phyloP scores from a whole-genome alignment of 2,329 filamentous ascomycete genomes.

The Aspergillus aculeatus region DNA sequence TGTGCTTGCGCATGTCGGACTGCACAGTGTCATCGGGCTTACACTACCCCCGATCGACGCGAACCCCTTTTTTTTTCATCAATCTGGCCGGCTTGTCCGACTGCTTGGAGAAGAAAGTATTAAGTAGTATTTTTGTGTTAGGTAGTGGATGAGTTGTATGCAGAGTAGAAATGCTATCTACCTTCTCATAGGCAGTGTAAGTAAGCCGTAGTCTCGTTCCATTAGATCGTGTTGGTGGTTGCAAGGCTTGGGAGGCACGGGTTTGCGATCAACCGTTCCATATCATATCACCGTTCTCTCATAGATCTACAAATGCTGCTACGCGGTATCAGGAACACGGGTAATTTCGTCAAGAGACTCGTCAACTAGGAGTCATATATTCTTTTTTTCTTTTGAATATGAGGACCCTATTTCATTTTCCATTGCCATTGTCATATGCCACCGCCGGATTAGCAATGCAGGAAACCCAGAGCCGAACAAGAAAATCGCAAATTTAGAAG shows the following conservation, averaged over 20 bases:
- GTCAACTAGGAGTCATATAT: slow-evolving; percentile 37
- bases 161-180: too few relatives aligned
- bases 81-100: slow-evolving; percentile 52
- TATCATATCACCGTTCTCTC: too few relatives aligned
- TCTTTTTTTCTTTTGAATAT: slow-evolving; percentile 39
- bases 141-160: too few relatives aligned
- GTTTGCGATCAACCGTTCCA: too few relatives aligned
- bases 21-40: slow-evolving; percentile 72
- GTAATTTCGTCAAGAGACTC: slow-evolving; percentile 29
- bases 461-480: slow-evolving; percentile 45
- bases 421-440: slow-evolving; percentile 42
- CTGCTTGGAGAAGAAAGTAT: slow-evolving; percentile 56
- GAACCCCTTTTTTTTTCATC: slow-evolving; percentile 62
- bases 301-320: background rate
- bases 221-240: background rate
- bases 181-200: too few relatives aligned
- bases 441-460: slow-evolving; percentile 40
- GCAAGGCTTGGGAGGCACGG: background rate
- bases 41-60: slow-evolving; percentile 73
- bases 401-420: slow-evolving; percentile 44
- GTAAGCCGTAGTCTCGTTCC: too few relatives aligned
- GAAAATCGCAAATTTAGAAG: slow-evolving; percentile 71
- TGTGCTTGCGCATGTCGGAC: slow-evolving; percentile 69
- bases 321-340: background rate
- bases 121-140: background rate